Conservation (phyloP, 768 basidiomycete genomes). For the Phylloporus arenicola region DNA sequence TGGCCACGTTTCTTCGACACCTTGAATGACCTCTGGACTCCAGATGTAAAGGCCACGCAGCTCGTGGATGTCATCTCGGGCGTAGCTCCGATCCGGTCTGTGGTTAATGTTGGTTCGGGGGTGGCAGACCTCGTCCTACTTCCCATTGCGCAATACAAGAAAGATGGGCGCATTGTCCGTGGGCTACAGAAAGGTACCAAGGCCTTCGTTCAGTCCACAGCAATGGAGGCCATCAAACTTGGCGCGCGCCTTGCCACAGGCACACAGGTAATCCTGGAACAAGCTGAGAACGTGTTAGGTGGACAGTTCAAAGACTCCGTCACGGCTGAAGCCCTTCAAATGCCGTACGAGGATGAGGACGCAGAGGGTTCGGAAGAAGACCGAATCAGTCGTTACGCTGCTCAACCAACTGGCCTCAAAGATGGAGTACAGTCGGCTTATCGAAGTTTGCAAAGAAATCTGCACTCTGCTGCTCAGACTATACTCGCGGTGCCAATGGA, state of each 20-base stretch:
- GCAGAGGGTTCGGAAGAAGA: slow-evolving; percentile 41
- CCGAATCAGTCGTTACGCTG: slow-evolving; percentile 81
- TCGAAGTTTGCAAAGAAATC: slow-evolving; percentile 75
- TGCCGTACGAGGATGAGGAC: slow-evolving; percentile 31
- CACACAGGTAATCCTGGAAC: slow-evolving; percentile 95
- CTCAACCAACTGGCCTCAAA: slow-evolving; percentile 77
- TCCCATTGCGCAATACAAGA: slow-evolving; percentile 96
- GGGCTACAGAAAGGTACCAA: slow-evolving; percentile 93
- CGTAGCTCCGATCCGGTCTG: slow-evolving; percentile 90
- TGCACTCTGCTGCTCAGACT: slow-evolving; percentile 94
- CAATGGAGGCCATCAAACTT: slow-evolving; percentile 91
- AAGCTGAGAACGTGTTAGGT: slow-evolving; percentile 87
- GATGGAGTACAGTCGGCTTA: slow-evolving; percentile 94
- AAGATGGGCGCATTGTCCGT: slow-evolving; percentile 87
- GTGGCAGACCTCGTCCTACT: slow-evolving; percentile 93
- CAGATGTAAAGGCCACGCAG: slow-evolving; percentile 98
- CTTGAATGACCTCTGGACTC: slow-evolving; percentile 98
- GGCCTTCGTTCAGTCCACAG: slow-evolving; percentile 90
- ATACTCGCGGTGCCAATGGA: slow-evolving; percentile 99
- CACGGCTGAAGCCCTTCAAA: slow-evolving; percentile 61
- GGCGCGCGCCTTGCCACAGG: slow-evolving; percentile 93
- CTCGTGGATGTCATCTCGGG: slow-evolving; percentile 96
- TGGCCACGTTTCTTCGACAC: slow-evolving; percentile 85
- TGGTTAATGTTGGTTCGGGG: slow-evolving; percentile 96
- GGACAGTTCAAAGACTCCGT: slow-evolving; percentile 64